Base-by-base conservation (phyloP, 805 yeast genomes). In the Myxozyma kluyveri region DNA sequence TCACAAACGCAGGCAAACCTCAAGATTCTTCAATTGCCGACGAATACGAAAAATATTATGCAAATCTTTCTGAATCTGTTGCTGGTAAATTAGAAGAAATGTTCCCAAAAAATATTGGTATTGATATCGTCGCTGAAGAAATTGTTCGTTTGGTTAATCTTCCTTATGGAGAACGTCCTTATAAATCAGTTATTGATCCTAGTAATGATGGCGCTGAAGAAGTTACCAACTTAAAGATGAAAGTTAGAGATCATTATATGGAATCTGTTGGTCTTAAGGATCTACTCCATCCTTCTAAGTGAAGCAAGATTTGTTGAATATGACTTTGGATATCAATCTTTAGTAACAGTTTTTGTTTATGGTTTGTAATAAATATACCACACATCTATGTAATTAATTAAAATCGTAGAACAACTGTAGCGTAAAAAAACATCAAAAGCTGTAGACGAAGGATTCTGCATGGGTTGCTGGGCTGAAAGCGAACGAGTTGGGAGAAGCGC, bases 181-280 rank as follows among this genome's bases (percentile, higher is more conserved):
- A 44, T 23, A 44, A 44, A 33, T 35, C 47, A 17, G 47, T 44
- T n/a, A 23, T 44, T 32, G 47, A 44, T 33, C 40, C 47, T 18
- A 44, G 47, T 29, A 44, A 44, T 32, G 47, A 44, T 22, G 47
- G 47, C 4, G 47, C 47, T 21, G 47, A 44, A 23, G 47, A 44
- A 14, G 40, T 43, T 14, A 43, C 47, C 26, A 33, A 43, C 24
- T 9, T 43, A 32, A 43, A 43, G 29, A 43, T 43, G 33, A 31
- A 29, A 21, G 26, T 43, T 9, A 29, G 47, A 17, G 40, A 44
- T 22, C 18, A 29, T n/a, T 44, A 44, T 21, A 44, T 44, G 47
- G 37, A 44, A 41, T n/a, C 37, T 32, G 37, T 44, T 40, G 47
- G 26, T 9, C n/a, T 44, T n/a, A 41, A 44, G 31, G 47, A 44